Evolutionary conservation across 176 grass and related monocot species (phyloP).

Genomic region (Carex kokanica): DNA sequence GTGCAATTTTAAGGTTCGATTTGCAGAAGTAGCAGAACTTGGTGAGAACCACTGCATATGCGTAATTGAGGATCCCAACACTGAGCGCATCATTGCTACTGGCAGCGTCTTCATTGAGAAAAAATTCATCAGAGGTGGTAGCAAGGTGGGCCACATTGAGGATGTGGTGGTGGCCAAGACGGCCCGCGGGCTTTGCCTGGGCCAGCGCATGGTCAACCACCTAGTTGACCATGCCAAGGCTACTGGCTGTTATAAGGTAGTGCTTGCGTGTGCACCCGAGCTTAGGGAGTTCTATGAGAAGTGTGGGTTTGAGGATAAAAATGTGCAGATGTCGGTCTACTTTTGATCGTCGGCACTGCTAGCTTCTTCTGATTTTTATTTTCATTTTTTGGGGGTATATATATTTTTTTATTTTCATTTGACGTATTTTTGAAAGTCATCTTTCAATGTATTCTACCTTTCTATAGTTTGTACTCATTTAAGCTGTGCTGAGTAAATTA

Average conservation of each 20-base stretch:
- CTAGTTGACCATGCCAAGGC: conserved; percentile 63
- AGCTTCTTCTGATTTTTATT: neutral
- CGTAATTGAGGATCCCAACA: conserved; percentile 47
- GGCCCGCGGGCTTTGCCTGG: conserved; percentile 54
- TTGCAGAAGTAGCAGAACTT: conserved; percentile 56
- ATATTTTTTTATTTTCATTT: neutral
- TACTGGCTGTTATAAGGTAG: conserved; percentile 79
- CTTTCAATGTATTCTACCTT: neutral
- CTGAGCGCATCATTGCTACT: conserved; percentile 52
- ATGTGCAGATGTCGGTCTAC: conserved; percentile 83
- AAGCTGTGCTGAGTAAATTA: too few relatives aligned
- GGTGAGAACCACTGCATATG: conserved; percentile 68
- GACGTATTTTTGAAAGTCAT: neutral
- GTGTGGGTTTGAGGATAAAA: conserved; percentile 81
- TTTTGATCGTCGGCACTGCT: conserved; percentile 40
- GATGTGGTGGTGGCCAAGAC: conserved; percentile 70
- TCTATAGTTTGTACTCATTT: neutral
- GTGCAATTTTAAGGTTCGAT: conserved; percentile 25
- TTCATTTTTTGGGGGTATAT: neutral
- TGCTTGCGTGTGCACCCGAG: conserved; percentile 70
- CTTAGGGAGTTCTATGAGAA: conserved; percentile 69
- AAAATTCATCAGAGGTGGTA: conserved; percentile 68
- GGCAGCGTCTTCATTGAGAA: conserved; percentile 79
- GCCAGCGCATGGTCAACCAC: conserved; percentile 49
- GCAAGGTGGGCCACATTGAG: conserved; percentile 89